Base-by-base conservation (phyloP, 306 rosid species). In the Hippophae gyantsensis region DNA sequence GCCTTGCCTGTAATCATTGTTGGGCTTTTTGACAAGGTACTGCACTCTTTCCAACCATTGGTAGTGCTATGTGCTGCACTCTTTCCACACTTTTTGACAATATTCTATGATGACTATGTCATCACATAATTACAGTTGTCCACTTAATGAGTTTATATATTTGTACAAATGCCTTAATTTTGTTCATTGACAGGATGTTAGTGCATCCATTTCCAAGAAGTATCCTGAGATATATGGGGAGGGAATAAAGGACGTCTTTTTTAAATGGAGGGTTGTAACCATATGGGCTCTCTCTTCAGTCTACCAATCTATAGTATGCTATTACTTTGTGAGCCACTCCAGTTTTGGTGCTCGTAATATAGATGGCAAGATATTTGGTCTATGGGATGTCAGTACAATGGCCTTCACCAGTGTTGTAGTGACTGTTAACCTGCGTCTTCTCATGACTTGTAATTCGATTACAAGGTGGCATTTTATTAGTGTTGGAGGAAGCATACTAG, bases 371-470 rank as follows among this genome's bases (percentile, higher is more conserved):
- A 70, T 74, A 67, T 85, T 87, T 70, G 96, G 96, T 64, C 82
- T 85, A 58, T 85, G 92, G 95, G 99, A 92, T 80, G 85, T 88
- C 72, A 80, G 99, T 80, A 92, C 99, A 65, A 78, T 92, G 96
- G 83, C 95, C 64, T 92, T 82, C 80, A 83, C 99, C 6, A 83
- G 99, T 78, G 84, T 88, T 55, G 89, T 92, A 48, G 62, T 92
- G 68, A 92, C 99, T 1, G 95, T 88, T 77, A 92, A 74, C 75
- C 74, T 85, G 72, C 89, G 98, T 64, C 84, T 92, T 54, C 83
- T 92, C 72, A 14, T 87, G 93, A 76, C 75, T 46, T 85, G 98
- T 58, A 92, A 92, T 76, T 87, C 93, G 3, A 84, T 87, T 77
- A 85, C 98, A 38, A 81, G 83, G 69, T 87, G 96, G 96, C 96